Evolutionary conservation across 1,139 yeast species (phyloP), one percentile per base, ranked within the genome.

Genomic region (Saccharomycopsis phalli): DNA sequence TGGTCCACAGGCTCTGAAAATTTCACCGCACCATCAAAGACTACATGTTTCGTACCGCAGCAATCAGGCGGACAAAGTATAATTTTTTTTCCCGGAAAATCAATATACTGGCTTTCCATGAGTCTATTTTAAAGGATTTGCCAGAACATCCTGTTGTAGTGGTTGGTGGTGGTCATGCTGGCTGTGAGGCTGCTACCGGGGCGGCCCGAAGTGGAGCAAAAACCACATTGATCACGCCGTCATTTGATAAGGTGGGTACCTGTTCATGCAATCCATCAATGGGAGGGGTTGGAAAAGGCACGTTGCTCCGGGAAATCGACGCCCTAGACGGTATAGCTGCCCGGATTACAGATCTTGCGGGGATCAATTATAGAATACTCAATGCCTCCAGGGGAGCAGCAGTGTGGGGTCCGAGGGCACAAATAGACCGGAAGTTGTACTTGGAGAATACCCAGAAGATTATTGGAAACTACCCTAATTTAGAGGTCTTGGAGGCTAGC

Each of bases 281-380:
- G 81, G 99, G 98, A 30, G 99, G 99, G 40, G 93, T 93, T 38
- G 99, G 98, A 1, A 93, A 93, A 54, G 99, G 98, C 16, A 91
- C 95, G 1, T 63, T 93, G 38, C 62, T 93, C 29, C 71, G 87
- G 50, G 99, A 93, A 59, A 86, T 93, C 5, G 99, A 93, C 63
- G 97, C 99, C 0, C 63, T 93, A 41, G 99, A 88, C 58, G 99
- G 99, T 3, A 82, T 91, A 0, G 77, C 94, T 4, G 78, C 91
- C 0, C 66, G 74, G 46, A 74, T 91, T 14, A 88, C 93, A 2
- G 99, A 93, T 59, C 67, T 71, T 51, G 94, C 98, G 0, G 98
- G 98, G 0, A 83, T 88, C 29, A 95, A 88, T 57, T 93, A 81
- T 60, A 86, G 84, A 56, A 77, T 87, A 46, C 65, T 93, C 47